Evolutionary conservation across 345 rosid species (phyloP).

Genomic region (Populus ilicifolia): DNA sequence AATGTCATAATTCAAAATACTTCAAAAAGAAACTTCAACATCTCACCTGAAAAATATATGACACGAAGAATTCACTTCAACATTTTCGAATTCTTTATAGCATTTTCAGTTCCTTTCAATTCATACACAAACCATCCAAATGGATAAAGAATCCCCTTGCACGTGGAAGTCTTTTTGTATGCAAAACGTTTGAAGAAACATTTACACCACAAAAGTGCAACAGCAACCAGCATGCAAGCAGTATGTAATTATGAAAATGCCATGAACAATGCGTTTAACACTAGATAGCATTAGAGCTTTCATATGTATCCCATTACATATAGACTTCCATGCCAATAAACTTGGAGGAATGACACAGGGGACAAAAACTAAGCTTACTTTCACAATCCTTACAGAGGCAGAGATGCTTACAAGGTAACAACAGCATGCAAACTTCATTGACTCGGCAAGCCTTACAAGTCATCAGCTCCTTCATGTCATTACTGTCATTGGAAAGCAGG

Average conservation of each 20-base stretch:
- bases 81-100: not conserved
- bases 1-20: not conserved
- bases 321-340: slow-evolving; percentile 75
- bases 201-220: slow-evolving; percentile 1
- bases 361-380: slow-evolving; percentile 78
- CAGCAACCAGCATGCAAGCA: not conserved
- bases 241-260: slow-evolving; percentile 13
- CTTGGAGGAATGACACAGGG: slow-evolving; percentile 77
- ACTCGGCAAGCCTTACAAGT: slow-evolving; percentile 74
- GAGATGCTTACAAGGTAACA: slow-evolving; percentile 92
- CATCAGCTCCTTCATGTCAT: slow-evolving; percentile 42
- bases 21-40: not conserved
- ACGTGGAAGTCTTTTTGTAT: not conserved
- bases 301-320: slow-evolving; percentile 38
- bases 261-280: slow-evolving; percentile 18
- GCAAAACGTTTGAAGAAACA: not conserved
- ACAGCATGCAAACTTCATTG: slow-evolving; percentile 70
- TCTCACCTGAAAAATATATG: not conserved
- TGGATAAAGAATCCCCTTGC: not conserved
- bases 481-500: slow-evolving; percentile 39
- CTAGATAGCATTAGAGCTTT: slow-evolving; percentile 19
- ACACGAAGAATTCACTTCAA: not conserved
- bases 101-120: not conserved
- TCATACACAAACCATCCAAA: not conserved
- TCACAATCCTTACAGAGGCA: slow-evolving; percentile 88